Percentiles rank a stretch among this genome's conserved stretches.
phyloP scores from a whole-genome alignment of 768 basidiomycete species.

The Podaxis sp. region DNA sequence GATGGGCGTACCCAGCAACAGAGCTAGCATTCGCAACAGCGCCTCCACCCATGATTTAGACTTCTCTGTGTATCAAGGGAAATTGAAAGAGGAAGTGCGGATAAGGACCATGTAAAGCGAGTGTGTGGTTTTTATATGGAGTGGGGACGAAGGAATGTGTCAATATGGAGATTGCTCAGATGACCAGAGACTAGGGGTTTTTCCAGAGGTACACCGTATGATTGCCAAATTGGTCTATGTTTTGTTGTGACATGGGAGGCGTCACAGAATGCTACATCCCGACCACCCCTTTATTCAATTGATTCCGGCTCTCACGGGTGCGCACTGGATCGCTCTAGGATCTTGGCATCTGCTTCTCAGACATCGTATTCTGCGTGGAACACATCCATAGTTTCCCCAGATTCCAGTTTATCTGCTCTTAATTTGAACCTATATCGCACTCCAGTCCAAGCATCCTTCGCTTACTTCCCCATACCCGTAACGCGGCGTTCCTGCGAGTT shows the following conservation, averaged over 20 bases:
- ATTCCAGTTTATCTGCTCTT: background rate
- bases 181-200: slow-evolving; percentile 32
- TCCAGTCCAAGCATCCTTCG: background rate
- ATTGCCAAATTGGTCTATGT: background rate
- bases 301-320: slow-evolving; percentile 15
- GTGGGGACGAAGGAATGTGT: slow-evolving; percentile 14
- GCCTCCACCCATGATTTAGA: slow-evolving; percentile 53
- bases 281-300: background rate
- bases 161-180: slow-evolving; percentile 27
- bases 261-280: background rate
- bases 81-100: slow-evolving; percentile 27
- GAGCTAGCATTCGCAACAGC: slow-evolving; percentile 34
- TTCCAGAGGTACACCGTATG: slow-evolving; percentile 41
- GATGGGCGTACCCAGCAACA: slow-evolving; percentile 43
- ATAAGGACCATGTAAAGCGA: slow-evolving; percentile 26
- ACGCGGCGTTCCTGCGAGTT: background rate
- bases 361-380: background rate
- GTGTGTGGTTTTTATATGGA: slow-evolving; percentile 30
- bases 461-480: background rate
- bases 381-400: background rate
- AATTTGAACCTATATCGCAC: background rate
- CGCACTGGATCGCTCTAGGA: background rate
- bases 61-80: slow-evolving; percentile 20
- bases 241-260: background rate
- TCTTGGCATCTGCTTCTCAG: slow-evolving; percentile 3